Base-by-base conservation (phyloP, 176 grass and related monocot genomes). In the Hyparrhenia diplandra region DNA sequence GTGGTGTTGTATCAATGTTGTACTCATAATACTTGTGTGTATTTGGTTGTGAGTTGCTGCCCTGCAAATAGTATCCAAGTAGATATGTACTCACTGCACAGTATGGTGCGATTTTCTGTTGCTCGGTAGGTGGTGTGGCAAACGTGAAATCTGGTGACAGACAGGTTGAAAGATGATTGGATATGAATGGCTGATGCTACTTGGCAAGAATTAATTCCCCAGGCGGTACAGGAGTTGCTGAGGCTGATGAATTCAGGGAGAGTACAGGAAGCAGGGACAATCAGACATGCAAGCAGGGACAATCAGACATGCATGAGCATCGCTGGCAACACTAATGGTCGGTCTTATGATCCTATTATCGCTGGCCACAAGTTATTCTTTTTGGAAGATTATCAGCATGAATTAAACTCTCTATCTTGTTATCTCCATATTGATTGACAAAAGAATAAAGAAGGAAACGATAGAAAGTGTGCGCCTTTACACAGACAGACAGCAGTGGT, bases 271-370 rank as follows among this genome's bases (percentile, higher is more conserved):
- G 20, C 12, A 24, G 58, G 8, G 46, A 18, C 16, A 49, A 17
- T n/a, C n/a, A n/a, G n/a, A n/a, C n/a, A n/a, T n/a, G n/a, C n/a
- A n/a, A n/a, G n/a, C n/a, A n/a, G n/a, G n/a, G n/a, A n/a, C n/a
- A n/a, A n/a, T 20, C 43, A 20, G 30, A 11, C 32, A 42, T 24
- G 6, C 27, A n/a, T n/a, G n/a, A n/a, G 18, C 72, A 35, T 47
- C 32, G 64, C 59, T 52, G 54, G 40, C 54, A 70, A 71, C 72
- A 82, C 17, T 40, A 70, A 76, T 49, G 27, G 14, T 69, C 39
- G 6, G 3, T 51, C 47, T 51, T 51, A 54, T 8, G 39, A 8
- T 41, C 65, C 70, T 82, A 77, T 77, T 64, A 80, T 58, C 49
- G 18, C 16, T 55, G 35, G 27, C 69, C 69, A 74, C 58, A 80